Evolutionary conservation across 257 asterid species (phyloP).

Genomic region (Buddleja alternifolia): DNA sequence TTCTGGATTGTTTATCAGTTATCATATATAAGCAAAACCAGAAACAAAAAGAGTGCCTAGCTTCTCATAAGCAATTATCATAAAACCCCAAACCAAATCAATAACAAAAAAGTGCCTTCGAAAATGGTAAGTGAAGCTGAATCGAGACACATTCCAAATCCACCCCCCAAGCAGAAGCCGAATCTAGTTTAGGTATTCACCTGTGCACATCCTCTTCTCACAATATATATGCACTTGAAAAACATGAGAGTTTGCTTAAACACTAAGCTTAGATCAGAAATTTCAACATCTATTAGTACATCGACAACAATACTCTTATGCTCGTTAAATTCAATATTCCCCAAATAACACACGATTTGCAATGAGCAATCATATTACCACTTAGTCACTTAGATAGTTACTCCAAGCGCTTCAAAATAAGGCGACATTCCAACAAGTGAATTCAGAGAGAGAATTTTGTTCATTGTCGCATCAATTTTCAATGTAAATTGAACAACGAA

Average conservation of each 20-base stretch:
- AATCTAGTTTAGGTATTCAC: not conserved
- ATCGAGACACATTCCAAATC: not conserved
- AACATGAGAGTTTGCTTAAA: not conserved
- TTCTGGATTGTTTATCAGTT: not conserved
- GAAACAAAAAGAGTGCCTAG: too few species aligned
- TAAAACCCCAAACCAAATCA: too few species aligned
- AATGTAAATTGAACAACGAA: constrained; percentile 12
- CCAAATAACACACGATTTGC: not conserved
- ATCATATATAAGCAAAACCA: not conserved
- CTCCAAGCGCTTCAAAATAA: not conserved
- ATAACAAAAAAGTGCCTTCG: too few species aligned
- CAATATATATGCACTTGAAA: too few species aligned
- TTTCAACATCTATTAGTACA: not conserved
- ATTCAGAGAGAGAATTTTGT: not conserved
- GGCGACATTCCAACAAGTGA: not conserved
- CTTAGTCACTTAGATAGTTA: not conserved
- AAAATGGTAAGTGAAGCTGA: not conserved
- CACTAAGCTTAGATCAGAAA: not conserved
- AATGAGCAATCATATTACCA: not conserved
- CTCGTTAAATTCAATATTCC: not conserved
- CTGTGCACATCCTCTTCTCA: too few species aligned
- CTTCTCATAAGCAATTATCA: too few species aligned
- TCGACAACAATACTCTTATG: too few species aligned
- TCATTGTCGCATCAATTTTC: not conserved
- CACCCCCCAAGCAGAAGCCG: not conserved